Evolutionary conservation across 768 basidiomycete species (phyloP).

Genomic region (Fomitopsis serialis): DNA sequence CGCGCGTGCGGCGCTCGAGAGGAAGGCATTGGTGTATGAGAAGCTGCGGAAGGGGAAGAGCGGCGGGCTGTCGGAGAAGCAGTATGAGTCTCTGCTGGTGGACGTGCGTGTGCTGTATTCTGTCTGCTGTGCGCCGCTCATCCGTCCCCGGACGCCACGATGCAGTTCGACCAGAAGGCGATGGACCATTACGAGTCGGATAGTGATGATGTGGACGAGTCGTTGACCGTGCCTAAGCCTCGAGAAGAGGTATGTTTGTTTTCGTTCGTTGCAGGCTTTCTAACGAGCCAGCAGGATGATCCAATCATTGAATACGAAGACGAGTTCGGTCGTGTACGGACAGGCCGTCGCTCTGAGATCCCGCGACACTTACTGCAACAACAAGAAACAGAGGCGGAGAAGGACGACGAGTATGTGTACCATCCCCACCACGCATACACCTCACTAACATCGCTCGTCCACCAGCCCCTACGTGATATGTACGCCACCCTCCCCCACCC

Average conservation of each 20-base stretch:
- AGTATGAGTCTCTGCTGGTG: constrained; percentile 67
- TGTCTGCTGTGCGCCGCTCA: background rate
- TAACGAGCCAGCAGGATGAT: constrained; percentile 45
- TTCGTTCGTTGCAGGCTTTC: background rate
- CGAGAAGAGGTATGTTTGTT: constrained; percentile 34
- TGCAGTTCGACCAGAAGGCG: constrained; percentile 62
- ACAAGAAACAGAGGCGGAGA: constrained; percentile 43
- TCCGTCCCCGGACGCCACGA: background rate
- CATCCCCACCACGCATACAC: constrained; percentile 22
- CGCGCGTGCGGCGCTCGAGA: constrained; percentile 63
- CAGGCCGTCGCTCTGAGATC: constrained; percentile 66
- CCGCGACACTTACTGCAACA: constrained; percentile 57
- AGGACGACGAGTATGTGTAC: constrained; percentile 46
- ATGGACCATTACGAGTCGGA: constrained; percentile 55
- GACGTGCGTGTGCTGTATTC: constrained; percentile 43
- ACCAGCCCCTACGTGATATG: constrained; percentile 21
- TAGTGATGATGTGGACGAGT: constrained; percentile 77
- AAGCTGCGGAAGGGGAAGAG: constrained; percentile 73
- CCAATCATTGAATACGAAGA: constrained; percentile 83
- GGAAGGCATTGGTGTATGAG: constrained; percentile 78
- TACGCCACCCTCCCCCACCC: constrained; percentile 1
- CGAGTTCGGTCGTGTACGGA: constrained; percentile 78
- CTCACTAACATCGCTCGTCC: constrained; percentile 1
- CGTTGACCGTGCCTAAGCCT: constrained; percentile 52
- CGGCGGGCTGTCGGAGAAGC: constrained; percentile 69